Evolutionary conservation across 495 filamentous ascomycete species (phyloP).

Genomic region (Massariosphaeria phaeospora): DNA sequence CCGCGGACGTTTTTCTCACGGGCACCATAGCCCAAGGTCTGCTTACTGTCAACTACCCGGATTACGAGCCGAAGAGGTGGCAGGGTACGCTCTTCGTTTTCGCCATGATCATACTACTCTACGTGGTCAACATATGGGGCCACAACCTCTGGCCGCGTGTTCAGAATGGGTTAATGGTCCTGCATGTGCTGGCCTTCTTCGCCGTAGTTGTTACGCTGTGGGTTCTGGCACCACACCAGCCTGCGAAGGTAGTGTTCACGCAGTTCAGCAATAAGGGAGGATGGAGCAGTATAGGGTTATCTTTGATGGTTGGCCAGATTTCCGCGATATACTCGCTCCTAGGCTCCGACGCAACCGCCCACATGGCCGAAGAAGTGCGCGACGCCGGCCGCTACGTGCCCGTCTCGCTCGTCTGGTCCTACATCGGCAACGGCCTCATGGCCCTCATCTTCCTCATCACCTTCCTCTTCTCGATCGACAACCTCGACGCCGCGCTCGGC

Average conservation of each 20-base stretch:
- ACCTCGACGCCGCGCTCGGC: conserved; percentile 22
- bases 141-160: conserved; percentile 33
- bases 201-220: conserved; percentile 36
- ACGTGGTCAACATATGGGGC: conserved; percentile 38
- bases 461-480: conserved; percentile 32
- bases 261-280: conserved; percentile 35
- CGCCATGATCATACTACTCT: conserved; percentile 27
- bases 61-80: conserved; percentile 31
- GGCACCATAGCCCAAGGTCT: conserved; percentile 47
- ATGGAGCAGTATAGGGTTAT: conserved; percentile 35
- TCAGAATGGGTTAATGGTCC: conserved; percentile 35
- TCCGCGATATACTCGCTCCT: conserved; percentile 30
- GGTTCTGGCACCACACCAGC: conserved; percentile 30
- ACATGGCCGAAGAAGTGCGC: conserved; percentile 36
- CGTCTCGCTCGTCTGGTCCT: conserved; percentile 25
- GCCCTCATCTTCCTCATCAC: conserved; percentile 35
- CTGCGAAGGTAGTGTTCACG: conserved; percentile 30
- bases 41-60: conserved; percentile 39
- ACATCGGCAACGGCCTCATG: conserved; percentile 28
- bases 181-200: conserved; percentile 39
- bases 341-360: conserved; percentile 36
- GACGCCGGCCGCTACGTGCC: conserved; percentile 34
- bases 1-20: conserved; percentile 39
- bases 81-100: conserved; percentile 35
- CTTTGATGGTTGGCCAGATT: conserved; percentile 34